A percentile compares a stretch with the other conserved stretches of the same genome.
phyloP scores from a whole-genome alignment of 2,329 filamentous ascomycete species.

The Calonectria pseudoturangicola region DNA sequence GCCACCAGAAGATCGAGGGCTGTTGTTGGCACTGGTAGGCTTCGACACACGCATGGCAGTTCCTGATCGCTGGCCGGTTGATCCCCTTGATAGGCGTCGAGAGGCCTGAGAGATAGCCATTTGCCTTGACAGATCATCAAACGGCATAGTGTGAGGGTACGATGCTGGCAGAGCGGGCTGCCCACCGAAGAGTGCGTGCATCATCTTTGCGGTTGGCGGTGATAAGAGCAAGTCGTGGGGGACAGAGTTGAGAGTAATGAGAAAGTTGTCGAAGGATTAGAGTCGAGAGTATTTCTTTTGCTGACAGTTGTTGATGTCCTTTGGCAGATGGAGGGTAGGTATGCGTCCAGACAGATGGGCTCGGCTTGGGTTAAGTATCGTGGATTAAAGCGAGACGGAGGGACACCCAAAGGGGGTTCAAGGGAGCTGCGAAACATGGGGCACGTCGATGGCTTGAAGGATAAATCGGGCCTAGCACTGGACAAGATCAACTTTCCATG shows the following conservation, averaged over 20 bases:
- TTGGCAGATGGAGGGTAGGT: background rate
- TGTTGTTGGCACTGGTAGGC: slow-evolving; percentile 81
- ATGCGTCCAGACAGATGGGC: slow-evolving; percentile 44
- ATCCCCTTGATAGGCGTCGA: slow-evolving; percentile 69
- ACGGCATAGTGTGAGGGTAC: slow-evolving; percentile 62
- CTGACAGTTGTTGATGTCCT: slow-evolving; percentile 7
- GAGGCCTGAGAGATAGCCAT: slow-evolving; percentile 67
- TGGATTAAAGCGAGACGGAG: slow-evolving; percentile 46
- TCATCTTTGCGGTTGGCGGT: slow-evolving; percentile 53
- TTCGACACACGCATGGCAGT: slow-evolving; percentile 77
- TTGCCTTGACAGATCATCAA: slow-evolving; percentile 73
- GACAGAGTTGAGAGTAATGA: background rate
- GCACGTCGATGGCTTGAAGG: slow-evolving; percentile 59
- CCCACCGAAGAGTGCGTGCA: slow-evolving; percentile 56
- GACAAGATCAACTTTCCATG: slow-evolving; percentile 61
- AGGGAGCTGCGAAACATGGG: slow-evolving; percentile 59
- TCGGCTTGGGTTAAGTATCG: slow-evolving; percentile 57
- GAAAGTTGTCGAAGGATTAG: background rate
- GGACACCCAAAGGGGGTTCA: slow-evolving; percentile 52
- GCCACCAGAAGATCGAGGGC: slow-evolving; percentile 73
- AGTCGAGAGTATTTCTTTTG: slow-evolving; percentile 7
- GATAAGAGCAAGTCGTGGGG: background rate
- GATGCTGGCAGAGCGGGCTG: slow-evolving; percentile 54
- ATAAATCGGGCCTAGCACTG: slow-evolving; percentile 61
- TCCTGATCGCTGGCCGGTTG: slow-evolving; percentile 69